Conservation (phyloP, 2,329 filamentous ascomycete genomes). For the Cladosporium sp. region DNA sequence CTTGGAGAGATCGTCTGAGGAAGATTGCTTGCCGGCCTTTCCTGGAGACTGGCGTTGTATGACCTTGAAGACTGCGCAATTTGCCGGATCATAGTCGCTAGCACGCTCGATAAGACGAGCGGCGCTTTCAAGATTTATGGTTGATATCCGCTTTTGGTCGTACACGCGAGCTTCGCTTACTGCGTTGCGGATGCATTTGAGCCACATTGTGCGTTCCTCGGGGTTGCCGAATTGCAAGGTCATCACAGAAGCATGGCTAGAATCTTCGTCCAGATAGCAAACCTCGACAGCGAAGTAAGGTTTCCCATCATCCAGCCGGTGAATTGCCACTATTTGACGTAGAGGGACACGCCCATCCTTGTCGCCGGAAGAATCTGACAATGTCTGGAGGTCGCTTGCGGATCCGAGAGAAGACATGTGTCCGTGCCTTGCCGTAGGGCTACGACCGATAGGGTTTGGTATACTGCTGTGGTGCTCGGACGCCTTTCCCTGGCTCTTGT, state of each 20-base stretch:
- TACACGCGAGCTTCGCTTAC: slow-evolving; percentile 51
- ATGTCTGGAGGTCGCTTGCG: slow-evolving; percentile 55
- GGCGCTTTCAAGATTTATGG: slow-evolving; percentile 58
- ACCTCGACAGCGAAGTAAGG: slow-evolving; percentile 64
- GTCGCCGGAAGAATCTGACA: slow-evolving; percentile 47
- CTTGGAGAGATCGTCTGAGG: slow-evolving; percentile 63
- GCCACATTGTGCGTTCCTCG: slow-evolving; percentile 62
- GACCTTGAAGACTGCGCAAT: slow-evolving; percentile 65
- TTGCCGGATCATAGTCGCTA: slow-evolving; percentile 62
- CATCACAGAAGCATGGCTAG: slow-evolving; percentile 56
- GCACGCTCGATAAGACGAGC: slow-evolving; percentile 60
- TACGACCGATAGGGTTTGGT: slow-evolving; percentile 35
- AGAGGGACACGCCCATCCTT: slow-evolving; percentile 56
- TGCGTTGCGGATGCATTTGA: slow-evolving; percentile 56
- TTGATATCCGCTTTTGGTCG: slow-evolving; percentile 51
- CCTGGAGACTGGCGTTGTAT: slow-evolving; percentile 55
- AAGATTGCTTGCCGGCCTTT: slow-evolving; percentile 53
- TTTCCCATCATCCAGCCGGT: slow-evolving; percentile 62
- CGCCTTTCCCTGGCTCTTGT: slow-evolving; percentile 63
- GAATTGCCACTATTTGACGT: slow-evolving; percentile 62
- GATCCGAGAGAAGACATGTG: slow-evolving; percentile 56
- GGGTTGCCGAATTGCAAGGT: slow-evolving; percentile 61
- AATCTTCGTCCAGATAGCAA: slow-evolving; percentile 62
- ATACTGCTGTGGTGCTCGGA: slow-evolving; percentile 55
- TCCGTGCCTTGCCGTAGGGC: slow-evolving; percentile 49